Base-by-base conservation (phyloP, 163 green algal species). In the Smithsoniella earleae region DNA sequence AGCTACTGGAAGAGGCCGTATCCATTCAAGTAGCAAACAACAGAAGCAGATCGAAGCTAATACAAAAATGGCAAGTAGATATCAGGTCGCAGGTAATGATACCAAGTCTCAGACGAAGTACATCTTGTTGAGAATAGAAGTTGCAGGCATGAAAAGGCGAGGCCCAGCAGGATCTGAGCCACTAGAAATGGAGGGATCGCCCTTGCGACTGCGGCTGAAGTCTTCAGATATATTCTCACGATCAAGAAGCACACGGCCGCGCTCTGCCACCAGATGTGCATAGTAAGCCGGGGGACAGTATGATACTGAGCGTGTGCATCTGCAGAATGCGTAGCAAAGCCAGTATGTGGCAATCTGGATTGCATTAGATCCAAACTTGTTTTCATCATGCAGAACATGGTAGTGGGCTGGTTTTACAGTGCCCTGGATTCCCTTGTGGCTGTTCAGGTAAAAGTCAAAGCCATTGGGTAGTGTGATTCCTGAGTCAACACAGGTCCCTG, bases 371-470 rank as follows among this genome's bases (percentile, higher is more conserved):
- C 69, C 79, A 75, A 95, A 93, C 13, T 77, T 77, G 66, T 92
- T 93, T 80, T 96, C 88, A 64, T 96, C 90, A 25, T 89, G 66
- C 73, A 96, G 81, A 54, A 96, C 87, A 46, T 90, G 80, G 84
- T 94, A 94, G 80, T 90, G 87, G 31, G 82, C 82, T 5, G 88
- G 82, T 27, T 82, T 76, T 38, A 44, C 79, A 49, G 80, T 90
- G 66, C 83, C 86, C 82, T 95, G 86, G 30, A 96, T 81, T 38
- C 89, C 86, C 3, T 82, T 80, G 74, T 96, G 90, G 63, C 52
- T 83, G 81, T 90, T 90, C 20, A 96, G 83, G 77, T 86, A 96
- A 81, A 95, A 96, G 74, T 93, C 85, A 49, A 88, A 93, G 62
- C 89, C 86, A 27, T 77, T 73, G 5, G 86, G 86, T 18, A 86